Conservation (phyloP, 257 asterid genomes). For the Lycium ferocissimum region DNA sequence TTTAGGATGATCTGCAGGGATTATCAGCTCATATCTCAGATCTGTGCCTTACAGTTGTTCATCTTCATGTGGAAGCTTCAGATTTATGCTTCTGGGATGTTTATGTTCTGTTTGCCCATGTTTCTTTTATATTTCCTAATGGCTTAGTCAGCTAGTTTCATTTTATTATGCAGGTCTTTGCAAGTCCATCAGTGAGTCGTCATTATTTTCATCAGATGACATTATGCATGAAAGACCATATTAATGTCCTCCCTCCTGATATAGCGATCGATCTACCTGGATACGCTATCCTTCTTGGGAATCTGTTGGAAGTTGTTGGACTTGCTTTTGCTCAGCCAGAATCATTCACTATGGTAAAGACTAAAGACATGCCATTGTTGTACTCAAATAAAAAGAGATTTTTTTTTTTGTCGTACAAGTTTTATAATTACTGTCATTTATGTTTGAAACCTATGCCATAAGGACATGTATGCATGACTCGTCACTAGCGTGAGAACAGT, state of each 20-base stretch:
- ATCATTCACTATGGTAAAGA: slow-evolving; percentile 77
- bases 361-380: slow-evolving; percentile 39
- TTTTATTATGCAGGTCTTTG: slow-evolving; percentile 68
- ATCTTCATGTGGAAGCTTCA: slow-evolving; percentile 12
- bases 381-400: not conserved
- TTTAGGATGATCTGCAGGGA: slow-evolving; percentile 19
- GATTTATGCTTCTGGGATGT: slow-evolving; percentile 13
- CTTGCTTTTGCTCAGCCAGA: slow-evolving; percentile 67
- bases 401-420: slow-evolving; percentile 21
- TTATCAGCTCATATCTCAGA: slow-evolving; percentile 1
- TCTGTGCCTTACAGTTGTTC: slow-evolving; percentile 15
- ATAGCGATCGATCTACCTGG: slow-evolving; percentile 79
- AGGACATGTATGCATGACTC: not conserved
- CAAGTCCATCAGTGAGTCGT: slow-evolving; percentile 68
- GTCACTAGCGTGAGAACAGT: not conserved
- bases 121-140: not conserved
- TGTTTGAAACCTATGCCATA: slow-evolving; percentile 23
- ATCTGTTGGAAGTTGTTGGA: slow-evolving; percentile 85
- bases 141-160: slow-evolving; percentile 3
- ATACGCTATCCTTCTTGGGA: slow-evolving; percentile 87
- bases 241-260: slow-evolving; percentile 70
- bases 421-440: slow-evolving; percentile 26
- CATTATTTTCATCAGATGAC: slow-evolving; percentile 80
- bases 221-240: slow-evolving; percentile 64
- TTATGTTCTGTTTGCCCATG: not conserved